Percentiles rank a stretch among this genome's conserved stretches.
phyloP scores from a whole-genome alignment of 768 basidiomycete species.

The Amanita exitialis region DNA sequence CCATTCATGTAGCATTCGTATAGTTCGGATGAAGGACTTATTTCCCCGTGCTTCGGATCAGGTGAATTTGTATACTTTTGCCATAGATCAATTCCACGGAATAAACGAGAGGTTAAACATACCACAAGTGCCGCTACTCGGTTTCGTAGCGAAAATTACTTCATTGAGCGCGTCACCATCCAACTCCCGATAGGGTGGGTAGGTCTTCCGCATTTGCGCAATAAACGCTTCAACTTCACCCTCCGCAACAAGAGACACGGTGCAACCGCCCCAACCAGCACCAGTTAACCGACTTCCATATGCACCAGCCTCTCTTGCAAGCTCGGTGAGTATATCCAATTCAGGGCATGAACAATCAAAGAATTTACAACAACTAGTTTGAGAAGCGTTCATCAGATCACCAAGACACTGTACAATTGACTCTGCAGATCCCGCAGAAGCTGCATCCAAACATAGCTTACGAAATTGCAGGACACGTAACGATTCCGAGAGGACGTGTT shows the following conservation, averaged over 20 bases:
- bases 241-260: conserved; percentile 71
- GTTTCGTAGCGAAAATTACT: conserved; percentile 76
- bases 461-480: conserved; percentile 75
- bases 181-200: conserved; percentile 54
- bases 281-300: conserved; percentile 81
- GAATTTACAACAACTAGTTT: conserved; percentile 53
- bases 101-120: conserved; percentile 15
- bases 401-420: conserved; percentile 38
- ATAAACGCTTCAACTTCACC: conserved; percentile 56
- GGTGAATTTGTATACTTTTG: conserved; percentile 1
- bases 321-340: conserved; percentile 53
- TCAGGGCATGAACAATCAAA: conserved; percentile 80
- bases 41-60: neutral
- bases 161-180: conserved; percentile 48
- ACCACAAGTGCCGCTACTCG: conserved; percentile 79
- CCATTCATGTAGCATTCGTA: too few species aligned
- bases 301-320: conserved; percentile 66
- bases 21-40: too few species aligned
- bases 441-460: conserved; percentile 43
- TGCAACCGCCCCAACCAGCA: conserved; percentile 92
- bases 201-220: conserved; percentile 42
- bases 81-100: neutral
- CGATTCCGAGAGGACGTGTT: conserved; percentile 76
- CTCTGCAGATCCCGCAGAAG: conserved; percentile 13
- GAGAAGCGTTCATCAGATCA: conserved; percentile 69